Conservation (phyloP, 768 basidiomycete species). For the Russula earlei region DNA sequence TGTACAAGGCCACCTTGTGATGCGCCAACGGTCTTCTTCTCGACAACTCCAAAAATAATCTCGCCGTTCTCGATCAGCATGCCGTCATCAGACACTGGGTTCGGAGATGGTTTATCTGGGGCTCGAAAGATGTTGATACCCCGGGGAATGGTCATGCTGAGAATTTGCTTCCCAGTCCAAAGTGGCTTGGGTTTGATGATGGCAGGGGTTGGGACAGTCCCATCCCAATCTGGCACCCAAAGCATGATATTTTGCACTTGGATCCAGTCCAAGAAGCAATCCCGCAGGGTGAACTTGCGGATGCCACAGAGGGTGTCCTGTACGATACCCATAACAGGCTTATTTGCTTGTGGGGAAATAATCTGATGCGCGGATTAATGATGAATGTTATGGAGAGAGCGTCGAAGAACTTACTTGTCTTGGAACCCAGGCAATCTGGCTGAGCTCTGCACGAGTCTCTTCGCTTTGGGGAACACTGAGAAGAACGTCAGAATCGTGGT, state of each 20-base stretch:
- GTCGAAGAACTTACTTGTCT: constrained; percentile 54
- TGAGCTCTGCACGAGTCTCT: constrained; percentile 96
- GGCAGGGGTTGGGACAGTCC: constrained; percentile 81
- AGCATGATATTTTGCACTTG: constrained; percentile 95
- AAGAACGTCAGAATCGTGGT: constrained; percentile 5
- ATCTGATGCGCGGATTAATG: constrained; percentile 45
- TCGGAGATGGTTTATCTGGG: constrained; percentile 67
- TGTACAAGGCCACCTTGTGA: constrained; percentile 92
- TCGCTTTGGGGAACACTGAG: constrained; percentile 91
- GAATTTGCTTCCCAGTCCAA: constrained; percentile 96
- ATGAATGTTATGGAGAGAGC: neutral
- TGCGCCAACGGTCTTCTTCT: constrained; percentile 98
- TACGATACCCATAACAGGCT: constrained; percentile 99
- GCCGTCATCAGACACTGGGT: constrained; percentile 86
- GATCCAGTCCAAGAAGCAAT: constrained; percentile 92
- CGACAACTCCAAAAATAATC: constrained; percentile 87
- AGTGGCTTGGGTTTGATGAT: constrained; percentile 95
- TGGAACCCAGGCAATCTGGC: constrained; percentile 97
- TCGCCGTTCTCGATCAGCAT: constrained; percentile 97
- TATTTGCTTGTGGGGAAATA: constrained; percentile 98
- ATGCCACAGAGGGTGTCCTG: constrained; percentile 98
- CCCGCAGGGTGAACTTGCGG: constrained; percentile 93
- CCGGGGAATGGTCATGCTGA: constrained; percentile 84
- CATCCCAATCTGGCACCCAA: constrained; percentile 98
- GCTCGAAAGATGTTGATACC: constrained; percentile 89